Evolutionary conservation across 129 eudicot genomes (phyloP), one percentile per base, ranked within the genome.

Genomic region (Flaveria bidentis): DNA sequence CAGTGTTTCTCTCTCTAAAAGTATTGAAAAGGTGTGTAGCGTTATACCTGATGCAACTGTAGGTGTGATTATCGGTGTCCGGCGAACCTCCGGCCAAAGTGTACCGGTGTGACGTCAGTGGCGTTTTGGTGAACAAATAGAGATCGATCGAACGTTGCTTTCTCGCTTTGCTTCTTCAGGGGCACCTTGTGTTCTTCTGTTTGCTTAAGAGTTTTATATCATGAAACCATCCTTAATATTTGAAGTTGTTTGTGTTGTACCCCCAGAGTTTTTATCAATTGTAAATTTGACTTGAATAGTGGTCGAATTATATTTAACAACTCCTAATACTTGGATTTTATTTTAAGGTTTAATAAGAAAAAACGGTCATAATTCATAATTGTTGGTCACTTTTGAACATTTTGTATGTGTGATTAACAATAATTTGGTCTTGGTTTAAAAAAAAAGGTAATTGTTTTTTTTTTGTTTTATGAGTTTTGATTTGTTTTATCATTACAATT

Each of bases 111-210:
- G 77, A 73, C 12, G 77, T 73, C 57, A 53, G 63, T 42, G 44
- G 78, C 18, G 72, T 20, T 63, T 28, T 47, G 15, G 39, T 60
- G 76, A 78, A 70, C 76, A 70, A 75, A 78, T 60, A 78, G 81
- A 78, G 82, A 78, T 78, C 82, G 82, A 78, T 78, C 82, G 82
- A 69, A 78, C 82, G 82, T 78, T 70, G 71, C 82, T 78, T 78
- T 78, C 82, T 78, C 25, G 82, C 76, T 78, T 78, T 70, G 82
- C 76, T 71, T 78, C 82, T 78, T 60, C 82, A 78, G 82, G 76
- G 71, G 82, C 53, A 70, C 79, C 64, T 77, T 30, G 36, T 30
- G 36, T 30, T 30, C 36, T 77, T 77, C 45, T 55, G 81, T 68
- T 67, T 41, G 55, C 58, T 68, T 18, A 36, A 13, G 46, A 7